phyloP scores from a whole-genome alignment of 176 grass and related monocot species.

The Pontederia paniculata region DNA sequence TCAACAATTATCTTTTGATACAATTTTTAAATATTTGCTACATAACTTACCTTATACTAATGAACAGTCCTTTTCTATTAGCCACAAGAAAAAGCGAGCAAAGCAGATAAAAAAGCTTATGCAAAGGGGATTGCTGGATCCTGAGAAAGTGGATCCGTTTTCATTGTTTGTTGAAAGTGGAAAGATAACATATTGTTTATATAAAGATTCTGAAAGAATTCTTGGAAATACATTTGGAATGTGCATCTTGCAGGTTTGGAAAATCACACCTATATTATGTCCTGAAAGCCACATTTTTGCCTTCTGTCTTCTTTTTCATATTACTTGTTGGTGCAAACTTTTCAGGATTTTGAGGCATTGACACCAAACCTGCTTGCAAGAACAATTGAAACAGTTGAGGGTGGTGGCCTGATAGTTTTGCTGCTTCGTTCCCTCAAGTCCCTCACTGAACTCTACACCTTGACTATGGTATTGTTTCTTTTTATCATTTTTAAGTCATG shows the following conservation, averaged over 20 bases:
- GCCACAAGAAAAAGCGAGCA: constrained; percentile 76
- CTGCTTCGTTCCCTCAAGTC: constrained; percentile 76
- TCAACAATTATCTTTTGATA: neutral
- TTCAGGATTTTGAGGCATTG: constrained; percentile 86
- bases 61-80: constrained; percentile 8
- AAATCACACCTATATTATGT: neutral
- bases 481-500: neutral
- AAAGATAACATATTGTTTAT: constrained; percentile 75
- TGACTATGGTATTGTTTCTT: constrained; percentile 75
- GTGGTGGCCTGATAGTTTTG: constrained; percentile 76
- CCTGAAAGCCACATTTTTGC: neutral
- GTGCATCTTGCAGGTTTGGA: constrained; percentile 83
- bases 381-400: constrained; percentile 88
- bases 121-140: constrained; percentile 78
- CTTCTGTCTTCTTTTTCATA: neutral
- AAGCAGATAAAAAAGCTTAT: constrained; percentile 96
- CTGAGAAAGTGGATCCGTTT: constrained; percentile 79
- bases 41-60: neutral
- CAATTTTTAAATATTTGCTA: neutral
- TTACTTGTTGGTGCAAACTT: neutral
- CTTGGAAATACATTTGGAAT: constrained; percentile 96
- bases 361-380: constrained; percentile 78
- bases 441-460: constrained; percentile 77
- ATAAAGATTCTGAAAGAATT: constrained; percentile 77
- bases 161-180: constrained; percentile 76